Conservation (phyloP, 202 grass and related monocot species). For the Panicum virgatum region DNA sequence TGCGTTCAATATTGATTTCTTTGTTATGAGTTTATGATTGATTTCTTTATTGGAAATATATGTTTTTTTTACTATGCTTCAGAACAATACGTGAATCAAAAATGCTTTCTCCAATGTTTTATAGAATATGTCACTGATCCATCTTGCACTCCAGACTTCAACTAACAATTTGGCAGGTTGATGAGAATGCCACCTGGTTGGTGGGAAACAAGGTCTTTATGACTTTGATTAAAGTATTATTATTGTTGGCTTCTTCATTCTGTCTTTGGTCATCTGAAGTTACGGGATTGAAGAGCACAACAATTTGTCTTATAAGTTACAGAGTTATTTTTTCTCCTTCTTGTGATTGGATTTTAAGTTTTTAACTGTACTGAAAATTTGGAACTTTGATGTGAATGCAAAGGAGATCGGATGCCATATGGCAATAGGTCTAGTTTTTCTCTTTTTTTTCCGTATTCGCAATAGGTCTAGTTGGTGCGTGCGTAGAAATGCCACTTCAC, state of each 20-base stretch:
- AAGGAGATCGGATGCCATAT: not conserved
- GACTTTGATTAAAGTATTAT: not conserved
- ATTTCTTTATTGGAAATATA: not conserved
- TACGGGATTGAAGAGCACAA: not conserved
- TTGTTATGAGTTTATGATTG: not conserved
- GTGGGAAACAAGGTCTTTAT: constrained; percentile 14
- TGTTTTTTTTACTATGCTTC: not conserved
- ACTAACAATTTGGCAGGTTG: constrained; percentile 16
- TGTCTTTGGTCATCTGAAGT: not conserved
- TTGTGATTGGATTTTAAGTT: not conserved
- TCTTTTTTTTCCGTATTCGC: too few relatives aligned
- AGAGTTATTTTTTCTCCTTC: not conserved
- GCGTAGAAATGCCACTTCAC: not conserved
- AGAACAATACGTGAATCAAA: not conserved
- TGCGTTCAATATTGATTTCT: not conserved
- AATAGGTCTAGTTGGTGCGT: not conserved
- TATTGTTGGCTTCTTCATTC: not conserved
- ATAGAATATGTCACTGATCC: not conserved
- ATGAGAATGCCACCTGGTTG: constrained; percentile 6
- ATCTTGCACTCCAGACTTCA: constrained; percentile 7
- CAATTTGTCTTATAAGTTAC: too few relatives aligned
- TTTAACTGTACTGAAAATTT: not conserved
- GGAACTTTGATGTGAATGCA: not conserved
- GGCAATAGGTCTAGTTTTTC: too few relatives aligned
- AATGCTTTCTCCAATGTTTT: not conserved